Evolutionary conservation across 208 protist species (phyloP), one percentile per base, ranked within the genome.

Genomic region (Leishmania guyanensis): DNA sequence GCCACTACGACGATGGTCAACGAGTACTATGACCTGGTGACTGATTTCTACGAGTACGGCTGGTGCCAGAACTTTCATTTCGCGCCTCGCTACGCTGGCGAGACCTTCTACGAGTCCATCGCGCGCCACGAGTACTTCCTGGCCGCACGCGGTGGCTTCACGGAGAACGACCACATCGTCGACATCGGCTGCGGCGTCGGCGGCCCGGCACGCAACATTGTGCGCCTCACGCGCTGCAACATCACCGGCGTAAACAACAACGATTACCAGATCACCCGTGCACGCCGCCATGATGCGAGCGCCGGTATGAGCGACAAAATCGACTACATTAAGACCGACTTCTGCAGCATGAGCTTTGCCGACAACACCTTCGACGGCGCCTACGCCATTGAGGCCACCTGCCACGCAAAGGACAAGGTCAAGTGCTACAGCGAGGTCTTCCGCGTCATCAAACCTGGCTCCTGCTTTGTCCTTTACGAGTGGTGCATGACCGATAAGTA

Each of bases 31-130:
- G 97, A 99, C 89, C 84, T 99, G n/a, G 98, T 98, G 69, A 99
- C 98, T 54, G 96, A 99, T 88, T 99, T 99, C 83, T 99, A 99
- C 90, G 97, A 99, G 90, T 99, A 96, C 75, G 98, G 98, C 80
- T 99, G 98, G 98, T 98, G 98, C 73, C 93, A 98, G 83, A 95
- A 94, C 85, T 99, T 99, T 89, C 98, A 99, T 87, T 99, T 99
- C 84, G 96, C 97, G 58, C 87, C 93, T 14, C 90, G 87, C 58
- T 95, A 92, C 85, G 51, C 58, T 5, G 89, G 87, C 43, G 99
- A 99, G 88, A 91, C 86, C 51, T 98, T 99, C 82, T 92, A 90
- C 77, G 95, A 97, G 81, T 97, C 92, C 51, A 95, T 99, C 81
- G 86, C 86, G 36, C 95, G 99, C 75, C 98, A 99, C 90, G 98